Conservation (phyloP, 2,329 filamentous ascomycete genomes). For the Alternaria postmessia region DNA sequence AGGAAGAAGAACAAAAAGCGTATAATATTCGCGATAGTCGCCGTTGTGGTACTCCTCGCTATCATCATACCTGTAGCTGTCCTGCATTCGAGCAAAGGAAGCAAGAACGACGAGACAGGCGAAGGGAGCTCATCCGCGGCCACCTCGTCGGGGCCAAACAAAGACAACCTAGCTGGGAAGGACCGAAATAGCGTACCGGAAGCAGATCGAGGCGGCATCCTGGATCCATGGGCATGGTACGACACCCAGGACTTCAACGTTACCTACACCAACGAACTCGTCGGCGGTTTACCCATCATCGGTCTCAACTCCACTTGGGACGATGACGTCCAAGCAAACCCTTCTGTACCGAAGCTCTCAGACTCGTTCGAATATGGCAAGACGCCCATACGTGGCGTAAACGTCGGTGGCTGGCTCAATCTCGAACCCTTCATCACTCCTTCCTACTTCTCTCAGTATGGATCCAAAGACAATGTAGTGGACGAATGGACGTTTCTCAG, state of each 20-base stretch:
- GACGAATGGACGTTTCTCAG: constrained; percentile 86
- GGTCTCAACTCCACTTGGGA: constrained; percentile 87
- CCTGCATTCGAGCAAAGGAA: constrained; percentile 54
- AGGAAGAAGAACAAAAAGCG: constrained; percentile 59
- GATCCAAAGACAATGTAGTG: constrained; percentile 69
- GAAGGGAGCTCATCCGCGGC: constrained; percentile 30
- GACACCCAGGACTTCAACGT: constrained; percentile 91
- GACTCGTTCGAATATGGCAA: constrained; percentile 80
- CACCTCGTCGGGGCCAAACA: constrained; percentile 46
- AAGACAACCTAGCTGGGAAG: constrained; percentile 56
- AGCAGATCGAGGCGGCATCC: constrained; percentile 74
- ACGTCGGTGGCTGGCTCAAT: constrained; percentile 91
- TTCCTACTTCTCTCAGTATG: constrained; percentile 80
- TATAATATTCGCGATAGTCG: constrained; percentile 55
- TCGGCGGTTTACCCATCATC: constrained; percentile 90
- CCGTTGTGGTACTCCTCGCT: constrained; percentile 52
- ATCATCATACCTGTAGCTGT: constrained; percentile 59
- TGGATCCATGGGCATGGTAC: constrained; percentile 92
- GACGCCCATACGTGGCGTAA: constrained; percentile 86
- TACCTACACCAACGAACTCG: constrained; percentile 85
- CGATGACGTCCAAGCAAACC: constrained; percentile 79
- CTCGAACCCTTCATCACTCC: constrained; percentile 96
- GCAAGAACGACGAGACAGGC: constrained; percentile 35
- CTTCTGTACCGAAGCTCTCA: constrained; percentile 79
- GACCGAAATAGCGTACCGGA: constrained; percentile 56